Evolutionary conservation across 805 yeast genomes (phyloP), one percentile per base, ranked within the genome.

Genomic region (Candida ipomoeae): DNA sequence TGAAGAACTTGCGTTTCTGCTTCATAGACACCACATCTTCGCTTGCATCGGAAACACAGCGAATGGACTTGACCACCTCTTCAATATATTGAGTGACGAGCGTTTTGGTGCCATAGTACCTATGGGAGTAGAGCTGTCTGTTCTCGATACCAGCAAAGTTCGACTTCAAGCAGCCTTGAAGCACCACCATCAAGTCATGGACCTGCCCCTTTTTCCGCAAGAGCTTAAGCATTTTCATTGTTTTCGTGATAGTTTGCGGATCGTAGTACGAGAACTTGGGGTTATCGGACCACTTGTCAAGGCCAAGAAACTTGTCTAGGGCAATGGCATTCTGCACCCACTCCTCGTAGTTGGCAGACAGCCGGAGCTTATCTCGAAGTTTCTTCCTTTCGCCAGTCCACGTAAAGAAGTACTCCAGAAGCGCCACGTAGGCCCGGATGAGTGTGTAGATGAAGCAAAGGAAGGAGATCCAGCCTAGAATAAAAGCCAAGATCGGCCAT

Each of bases 61-160:
- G 65, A 6, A 86, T 63, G 17, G 83, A 70, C 33, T 64, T 58
- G 1, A 75, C 73, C 7, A 84, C 83, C 58, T 82, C 82, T 0
- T 61, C 56, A 48, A 82, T 78, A 65, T 82, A 85, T 42, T 70
- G 70, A 34, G 75, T 78, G 31, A 87, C 81, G 21, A 84, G 62
- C 7, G 70, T 60, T 61, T 87, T 87, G 0, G 95, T 85, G 10
- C 94, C 94, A 60, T 80, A 85, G 63, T 86, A 84, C 42, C 87
- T 71, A 64, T 86, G 90, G 3, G 89, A 82, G 60, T 86, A 87
- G 23, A 87, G 69, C 49, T 79, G 74, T 33, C 87, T 79, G 59
- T 85, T 85, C 62, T 86, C 92, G 3, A 82, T 82, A 1, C 94
- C 94, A 3, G 89, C 90, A 68, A 86, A 87, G 60, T 87, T 87